Base-by-base conservation (phyloP, 495 filamentous ascomycete species). In the Sphaerosporella brunnea region DNA sequence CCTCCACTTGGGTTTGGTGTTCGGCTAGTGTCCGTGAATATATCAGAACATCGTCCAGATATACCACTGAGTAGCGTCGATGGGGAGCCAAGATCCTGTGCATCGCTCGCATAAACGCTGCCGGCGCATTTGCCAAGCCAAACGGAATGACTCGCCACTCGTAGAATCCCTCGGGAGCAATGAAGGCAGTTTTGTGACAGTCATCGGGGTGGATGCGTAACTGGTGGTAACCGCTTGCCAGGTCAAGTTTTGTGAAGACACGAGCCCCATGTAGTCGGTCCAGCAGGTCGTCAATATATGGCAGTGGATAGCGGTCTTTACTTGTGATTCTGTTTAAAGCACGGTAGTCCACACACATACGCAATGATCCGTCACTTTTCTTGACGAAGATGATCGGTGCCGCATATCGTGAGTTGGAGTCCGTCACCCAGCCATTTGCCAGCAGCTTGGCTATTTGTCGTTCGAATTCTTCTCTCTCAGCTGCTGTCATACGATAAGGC, bases 211-310 rank as follows among this genome's bases (percentile, higher is more conserved):
- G 36, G 8, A 39, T 39, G 18, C 19, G 8, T 20, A 28, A 20
- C 28, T 45, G 42, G 23, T 45, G 21, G 28, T 45, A 45, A 3
- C 42, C 24, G 21, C 23, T 28, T 11, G 23, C 23, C 5, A 49
- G 21, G 38, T 74, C 63, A 0, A 74, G 30, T 48, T 71, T 71
- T 0, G 55, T 73, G 48, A 69, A 73, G 28, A 58, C 55, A 28
- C 55, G 63, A 2, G 58, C 56, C 28, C 50, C 53, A 0, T 20
- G 23, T 0, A 74, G 23, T 0, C 51, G 21, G 13, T 54, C 23
- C 1, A 73, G 36, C 0, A 61, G 56, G 41, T 75, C 63, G 8
- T 68, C 39, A 19, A 72, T 69, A 10, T 70, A 36, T 0, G 66
- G 65, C 68, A n/a, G n/a, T n/a, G n/a, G n/a, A n/a, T n/a, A n/a